Evolutionary conservation across 1,139 yeast genomes (phyloP), one percentile per base, ranked within the genome.

Genomic region (Nakaseomyces nivariensis): DNA sequence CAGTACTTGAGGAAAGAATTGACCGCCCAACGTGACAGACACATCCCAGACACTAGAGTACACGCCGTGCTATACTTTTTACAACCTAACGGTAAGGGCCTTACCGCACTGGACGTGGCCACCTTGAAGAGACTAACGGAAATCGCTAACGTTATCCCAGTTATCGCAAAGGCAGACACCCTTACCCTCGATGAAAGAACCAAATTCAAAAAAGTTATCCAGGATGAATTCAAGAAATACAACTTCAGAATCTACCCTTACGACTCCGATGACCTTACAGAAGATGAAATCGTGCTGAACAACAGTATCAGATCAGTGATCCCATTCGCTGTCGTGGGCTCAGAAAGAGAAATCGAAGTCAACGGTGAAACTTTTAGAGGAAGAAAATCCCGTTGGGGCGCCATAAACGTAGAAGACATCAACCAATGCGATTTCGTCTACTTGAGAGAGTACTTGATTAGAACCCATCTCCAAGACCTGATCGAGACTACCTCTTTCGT

Each of bases 321-420:
- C 58, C 98, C 98, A 32, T 92, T 92, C 72, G 97, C 98, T 1
- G 80, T 92, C 46, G 89, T 90, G 50, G 98, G 97, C 42, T 84
- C 96, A n/a, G 95, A 89, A 65, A 77, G 75, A 53, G 85, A 83
- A 59, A 79, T 86, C 54, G 77, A 82, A 51, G 72, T 81, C 51
- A 79, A 81, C 58, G 97, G 96, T 45, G 86, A 84, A 62, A 71
- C 77, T 32, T 86, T 88, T 41, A 83, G 94, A 62, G 97, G 96
- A 46, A 82, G 98, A 72, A 82, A 85, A 70, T 88, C 94, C 52
- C 81, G 85, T 66, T 92, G 97, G 96, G 97, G 97, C 45, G 76
- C 82, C 27, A 82, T 88, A 57, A 85, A 90, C 67, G 81, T 92
- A 52, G 97, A 90, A 70, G 96, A 92, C 69, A 90, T 88, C 52